A percentile compares a stretch with the other conserved stretches of the same genome.
Evolutionary conservation across 768 basidiomycete species (phyloP).

Genomic region (Clitopilus passeckerianus): DNA sequence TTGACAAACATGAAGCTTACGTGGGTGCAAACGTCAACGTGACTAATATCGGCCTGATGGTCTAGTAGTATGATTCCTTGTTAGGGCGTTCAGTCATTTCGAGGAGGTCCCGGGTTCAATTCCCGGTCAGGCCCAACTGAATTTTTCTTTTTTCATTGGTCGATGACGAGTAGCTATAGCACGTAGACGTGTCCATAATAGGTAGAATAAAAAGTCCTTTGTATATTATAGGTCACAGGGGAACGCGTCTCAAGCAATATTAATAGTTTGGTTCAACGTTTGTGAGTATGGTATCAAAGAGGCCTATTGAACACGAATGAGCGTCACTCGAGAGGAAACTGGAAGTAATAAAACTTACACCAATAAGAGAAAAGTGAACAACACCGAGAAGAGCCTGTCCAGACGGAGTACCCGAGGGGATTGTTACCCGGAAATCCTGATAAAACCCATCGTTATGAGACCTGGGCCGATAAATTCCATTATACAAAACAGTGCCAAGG

Average conservation of each 20-base stretch:
- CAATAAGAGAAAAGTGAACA: constrained; percentile 30
- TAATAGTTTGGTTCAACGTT: neutral
- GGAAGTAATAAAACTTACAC: constrained; percentile 27
- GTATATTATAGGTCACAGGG: too few species aligned
- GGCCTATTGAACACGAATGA: neutral
- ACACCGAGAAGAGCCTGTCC: constrained; percentile 32
- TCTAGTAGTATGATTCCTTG: constrained; percentile 1
- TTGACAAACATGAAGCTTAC: too few species aligned
- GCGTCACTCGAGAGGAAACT: neutral
- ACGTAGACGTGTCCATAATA: too few species aligned
- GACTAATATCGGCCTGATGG: neutral
- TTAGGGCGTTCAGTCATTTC: constrained; percentile 21
- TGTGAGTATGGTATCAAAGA: neutral
- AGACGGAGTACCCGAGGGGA: constrained; percentile 22
- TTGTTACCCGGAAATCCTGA: constrained; percentile 35
- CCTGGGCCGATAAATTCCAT: constrained; percentile 36
- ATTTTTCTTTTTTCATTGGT: neutral
- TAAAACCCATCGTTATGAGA: constrained; percentile 26
- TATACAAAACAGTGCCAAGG: constrained; percentile 40
- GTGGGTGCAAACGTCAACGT: neutral
- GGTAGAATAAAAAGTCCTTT: too few species aligned
- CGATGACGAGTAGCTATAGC: neutral
- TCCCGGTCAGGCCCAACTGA: constrained; percentile 68
- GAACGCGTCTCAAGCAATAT: neutral
- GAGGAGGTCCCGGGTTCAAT: constrained; percentile 90